Evolutionary conservation across 306 rosid genomes (phyloP).

Genomic region (Dalbergia cultrata): DNA sequence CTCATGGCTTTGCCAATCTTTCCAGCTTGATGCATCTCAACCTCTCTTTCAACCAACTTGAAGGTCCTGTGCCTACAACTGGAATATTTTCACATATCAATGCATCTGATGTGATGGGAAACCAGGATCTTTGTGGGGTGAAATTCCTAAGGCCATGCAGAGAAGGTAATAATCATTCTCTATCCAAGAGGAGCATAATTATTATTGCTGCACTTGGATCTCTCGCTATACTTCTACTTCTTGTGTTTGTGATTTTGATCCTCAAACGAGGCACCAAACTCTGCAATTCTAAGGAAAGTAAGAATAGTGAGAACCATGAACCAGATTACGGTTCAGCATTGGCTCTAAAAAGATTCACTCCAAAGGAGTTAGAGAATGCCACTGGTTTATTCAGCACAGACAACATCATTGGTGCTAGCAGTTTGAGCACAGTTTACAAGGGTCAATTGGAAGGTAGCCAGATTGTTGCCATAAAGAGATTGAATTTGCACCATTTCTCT

Average conservation of each 20-base stretch:
- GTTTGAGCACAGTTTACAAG: conserved; percentile 85
- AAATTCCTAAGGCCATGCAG: conserved; percentile 60
- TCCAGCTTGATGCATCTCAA: conserved; percentile 69
- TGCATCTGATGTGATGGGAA: conserved; percentile 69
- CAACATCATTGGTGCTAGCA: conserved; percentile 73
- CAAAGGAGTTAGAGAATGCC: conserved; percentile 72
- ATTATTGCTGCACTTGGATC: conserved; percentile 61
- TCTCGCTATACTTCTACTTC: conserved; percentile 52
- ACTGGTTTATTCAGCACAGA: conserved; percentile 63
- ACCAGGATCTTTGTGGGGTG: conserved; percentile 77
- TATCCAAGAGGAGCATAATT: conserved; percentile 60
- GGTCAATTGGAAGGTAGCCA: conserved; percentile 69
- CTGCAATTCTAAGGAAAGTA: conserved; percentile 34
- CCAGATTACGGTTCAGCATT: conserved; percentile 45
- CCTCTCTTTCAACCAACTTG: conserved; percentile 83
- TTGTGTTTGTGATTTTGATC: conserved; percentile 48
- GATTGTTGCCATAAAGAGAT: conserved; percentile 68
- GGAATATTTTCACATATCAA: conserved; percentile 69
- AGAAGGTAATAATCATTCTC: conserved; percentile 44
- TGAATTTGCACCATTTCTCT: conserved; percentile 76
- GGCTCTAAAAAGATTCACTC: conserved; percentile 70
- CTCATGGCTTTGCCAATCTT: conserved; percentile 60
- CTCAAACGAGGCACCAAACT: conserved; percentile 37
- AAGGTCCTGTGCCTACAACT: conserved; percentile 70
- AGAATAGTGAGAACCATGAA: conserved; percentile 52